Evolutionary conservation across 768 basidiomycete genomes (phyloP).

Genomic region (Candolleomyces eurysporus): DNA sequence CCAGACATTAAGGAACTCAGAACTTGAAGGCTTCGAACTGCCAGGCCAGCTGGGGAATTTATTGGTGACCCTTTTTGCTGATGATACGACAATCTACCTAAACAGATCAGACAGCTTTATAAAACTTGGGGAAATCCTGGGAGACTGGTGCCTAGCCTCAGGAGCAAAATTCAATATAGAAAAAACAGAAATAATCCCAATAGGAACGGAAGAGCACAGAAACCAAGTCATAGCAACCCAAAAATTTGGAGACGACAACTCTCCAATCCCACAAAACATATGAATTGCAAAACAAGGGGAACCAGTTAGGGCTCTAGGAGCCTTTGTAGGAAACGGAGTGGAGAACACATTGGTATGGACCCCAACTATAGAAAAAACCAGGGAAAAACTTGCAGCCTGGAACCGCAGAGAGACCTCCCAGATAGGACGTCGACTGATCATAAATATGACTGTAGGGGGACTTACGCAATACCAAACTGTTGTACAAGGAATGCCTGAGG

Average conservation of each 20-base stretch:
- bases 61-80: slow-evolving; percentile 35
- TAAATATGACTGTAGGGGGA: slow-evolving; percentile 20
- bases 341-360: slow-evolving; percentile 21
- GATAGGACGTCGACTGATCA: slow-evolving; percentile 16
- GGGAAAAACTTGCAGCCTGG: slow-evolving; percentile 20
- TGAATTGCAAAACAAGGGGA: slow-evolving; percentile 31
- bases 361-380: slow-evolving; percentile 22
- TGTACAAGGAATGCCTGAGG: slow-evolving; percentile 27
- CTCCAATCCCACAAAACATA: slow-evolving; percentile 16
- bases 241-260: slow-evolving; percentile 2
- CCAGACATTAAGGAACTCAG: slow-evolving; percentile 16
- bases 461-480: slow-evolving; percentile 22
- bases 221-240: slow-evolving; percentile 3
- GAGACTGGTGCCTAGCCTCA: slow-evolving; percentile 40
- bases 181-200: slow-evolving; percentile 40
- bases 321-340: slow-evolving; percentile 29
- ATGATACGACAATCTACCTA: slow-evolving; percentile 39
- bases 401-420: slow-evolving; percentile 20
- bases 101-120: slow-evolving; percentile 22
- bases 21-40: background rate
- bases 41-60: slow-evolving; percentile 10
- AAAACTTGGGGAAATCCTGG: slow-evolving; percentile 23
- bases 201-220: slow-evolving; percentile 21
- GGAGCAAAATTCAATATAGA: slow-evolving; percentile 37
- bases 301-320: slow-evolving; percentile 29